Evolutionary conservation across 257 asterid species (phyloP).

Genomic region (Fraxinus pennsylvanica): DNA sequence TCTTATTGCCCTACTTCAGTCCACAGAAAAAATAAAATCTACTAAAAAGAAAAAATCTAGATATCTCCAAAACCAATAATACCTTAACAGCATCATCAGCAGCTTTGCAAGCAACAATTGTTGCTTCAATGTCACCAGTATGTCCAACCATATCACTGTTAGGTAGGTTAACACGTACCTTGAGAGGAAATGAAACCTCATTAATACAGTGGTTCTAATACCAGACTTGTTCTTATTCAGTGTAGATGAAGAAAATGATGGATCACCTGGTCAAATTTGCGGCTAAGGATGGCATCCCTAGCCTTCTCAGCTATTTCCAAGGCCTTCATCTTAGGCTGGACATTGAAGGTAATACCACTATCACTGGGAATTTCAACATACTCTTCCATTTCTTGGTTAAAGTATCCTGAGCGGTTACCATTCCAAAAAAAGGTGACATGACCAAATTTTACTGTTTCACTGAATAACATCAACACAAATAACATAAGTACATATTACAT

Average conservation of each 20-base stretch:
- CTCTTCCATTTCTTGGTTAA: constrained; percentile 71
- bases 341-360: constrained; percentile 84
- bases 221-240: neutral
- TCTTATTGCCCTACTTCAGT: neutral
- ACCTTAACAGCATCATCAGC: constrained; percentile 97
- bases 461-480: constrained; percentile 30
- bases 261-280: constrained; percentile 86
- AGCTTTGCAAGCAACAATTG: constrained; percentile 88
- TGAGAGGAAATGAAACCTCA: constrained; percentile 9
- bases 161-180: constrained; percentile 92
- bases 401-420: constrained; percentile 95
- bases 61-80: constrained; percentile 23
- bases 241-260: neutral
- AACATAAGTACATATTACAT: neutral
- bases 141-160: constrained; percentile 98
- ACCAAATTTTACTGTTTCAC: constrained; percentile 97
- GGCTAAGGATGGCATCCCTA: constrained; percentile 84
- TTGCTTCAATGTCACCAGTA: constrained; percentile 94
- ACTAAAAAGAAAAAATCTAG: neutral
- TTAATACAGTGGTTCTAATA: neutral
- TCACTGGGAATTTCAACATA: constrained; percentile 96
- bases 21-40: no score
- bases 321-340: constrained; percentile 95
- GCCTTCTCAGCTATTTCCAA: constrained; percentile 92
- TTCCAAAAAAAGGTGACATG: constrained; percentile 94